Percentiles rank a stretch among this genome's conserved stretches.
phyloP scores from a whole-genome alignment of 179 eudicot species.

The Heliamphora pulchella region DNA sequence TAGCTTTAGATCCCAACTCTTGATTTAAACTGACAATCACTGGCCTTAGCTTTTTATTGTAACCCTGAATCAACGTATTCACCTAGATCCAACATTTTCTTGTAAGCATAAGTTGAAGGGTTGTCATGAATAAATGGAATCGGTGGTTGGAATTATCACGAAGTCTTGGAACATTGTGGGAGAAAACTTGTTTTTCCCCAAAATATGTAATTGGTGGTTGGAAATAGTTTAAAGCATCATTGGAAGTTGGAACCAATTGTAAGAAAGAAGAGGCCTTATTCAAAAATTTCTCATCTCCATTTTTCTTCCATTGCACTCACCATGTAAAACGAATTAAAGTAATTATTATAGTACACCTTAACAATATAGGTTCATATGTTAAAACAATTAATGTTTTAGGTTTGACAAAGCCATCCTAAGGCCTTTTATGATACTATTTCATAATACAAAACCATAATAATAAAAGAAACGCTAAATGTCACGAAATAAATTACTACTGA shows the following conservation, averaged over 20 bases:
- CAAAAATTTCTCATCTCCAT: slow-evolving; percentile 17
- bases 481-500: no score
- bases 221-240: slow-evolving; percentile 47
- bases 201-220: slow-evolving; percentile 37
- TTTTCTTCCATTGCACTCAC: slow-evolving; percentile 34
- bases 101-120: slow-evolving; percentile 27
- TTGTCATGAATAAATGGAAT: slow-evolving; percentile 53
- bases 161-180: slow-evolving; percentile 38
- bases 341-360: no score
- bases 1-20: slow-evolving; percentile 29
- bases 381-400: no score
- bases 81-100: slow-evolving; percentile 36
- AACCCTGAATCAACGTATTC: slow-evolving; percentile 35
- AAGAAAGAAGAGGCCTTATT: slow-evolving; percentile 40
- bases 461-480: no score
- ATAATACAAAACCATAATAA: no score
- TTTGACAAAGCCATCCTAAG: no score
- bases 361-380: no score
- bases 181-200: slow-evolving; percentile 28
- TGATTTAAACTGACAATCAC: slow-evolving; percentile 27
- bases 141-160: slow-evolving; percentile 56
- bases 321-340: no score
- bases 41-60: slow-evolving; percentile 37
- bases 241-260: slow-evolving; percentile 59
- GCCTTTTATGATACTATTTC: no score